Conservation (phyloP, 495 filamentous ascomycete species). For the Penicillium chermesinum region DNA sequence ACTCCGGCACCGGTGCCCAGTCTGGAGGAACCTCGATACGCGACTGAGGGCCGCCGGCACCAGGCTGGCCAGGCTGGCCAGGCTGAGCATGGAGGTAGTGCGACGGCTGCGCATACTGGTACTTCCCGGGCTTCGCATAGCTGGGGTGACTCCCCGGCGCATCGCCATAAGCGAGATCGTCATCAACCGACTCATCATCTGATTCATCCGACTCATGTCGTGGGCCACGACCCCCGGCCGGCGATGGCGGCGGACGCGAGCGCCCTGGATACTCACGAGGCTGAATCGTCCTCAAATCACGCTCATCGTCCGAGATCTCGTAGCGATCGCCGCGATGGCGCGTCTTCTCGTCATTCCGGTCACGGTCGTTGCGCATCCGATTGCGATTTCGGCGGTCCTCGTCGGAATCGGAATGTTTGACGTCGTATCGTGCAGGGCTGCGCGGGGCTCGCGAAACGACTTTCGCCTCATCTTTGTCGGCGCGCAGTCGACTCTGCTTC, state of each 20-base stretch:
- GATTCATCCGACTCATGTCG: conserved; percentile 27
- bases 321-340: conserved; percentile 26
- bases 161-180: conserved; percentile 39
- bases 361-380: too few relatives aligned
- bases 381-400: conserved; percentile 35
- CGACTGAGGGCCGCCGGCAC: not conserved
- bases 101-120: conserved; percentile 44
- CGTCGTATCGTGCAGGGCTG: conserved; percentile 35
- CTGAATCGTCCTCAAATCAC: conserved; percentile 14
- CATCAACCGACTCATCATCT: conserved; percentile 35
- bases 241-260: conserved; percentile 17
- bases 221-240: conserved; percentile 22
- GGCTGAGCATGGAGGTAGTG: conserved; percentile 26
- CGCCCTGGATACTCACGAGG: conserved; percentile 19
- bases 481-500: conserved; percentile 12
- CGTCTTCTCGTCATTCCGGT: conserved; percentile 22
- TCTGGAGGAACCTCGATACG: conserved; percentile 9
- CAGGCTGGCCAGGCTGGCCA: conserved; percentile 12
- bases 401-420: conserved; percentile 46
- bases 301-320: conserved; percentile 34
- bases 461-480: conserved; percentile 1
- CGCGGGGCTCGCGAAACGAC: conserved; percentile 30
- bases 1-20: conserved; percentile 38
- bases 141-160: conserved; percentile 32
- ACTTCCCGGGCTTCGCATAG: conserved; percentile 47